Base-by-base conservation (phyloP, 2,329 filamentous ascomycete species). In the Paecilomyces variotii region DNA sequence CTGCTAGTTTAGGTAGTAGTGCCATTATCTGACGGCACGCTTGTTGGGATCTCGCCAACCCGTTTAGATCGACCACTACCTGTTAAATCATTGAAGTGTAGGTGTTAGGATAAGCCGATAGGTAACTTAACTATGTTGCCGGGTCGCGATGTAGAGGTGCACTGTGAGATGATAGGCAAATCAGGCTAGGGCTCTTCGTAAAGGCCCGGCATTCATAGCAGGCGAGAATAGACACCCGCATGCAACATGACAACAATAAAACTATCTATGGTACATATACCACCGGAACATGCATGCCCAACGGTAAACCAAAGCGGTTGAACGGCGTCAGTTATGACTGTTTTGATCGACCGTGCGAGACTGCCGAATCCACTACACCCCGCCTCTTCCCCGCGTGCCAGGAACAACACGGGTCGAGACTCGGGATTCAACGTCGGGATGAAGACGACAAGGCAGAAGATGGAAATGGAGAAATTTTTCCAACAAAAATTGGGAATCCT, bases 1-100 rank as follows among this genome's bases (percentile, higher is more conserved):
- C 75, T 0, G 71, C 74, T 0, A 64, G 68, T 2, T 61, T 60
- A 0, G 54, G 4, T 73, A 75, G 19, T 19, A 19, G 19, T 19
- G 19, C 19, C 19, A 19, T 19, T 19, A 19, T 19, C 19, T 19
- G 19, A 19, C 19, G 19, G 19, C 59, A 68, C 63, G 2, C 62
- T 70, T 39, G 56, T 62, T 0, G 66, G 78, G 56, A 65, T 72
- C 10, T 72, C 63, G 26, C 60, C 73, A 63, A 57, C 68, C 70
- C 32, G 2, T 12, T 10, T 7, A 34, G 32, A 34, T 10, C 32
- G 9, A 11, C 32, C 19, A 19, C 19, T 19, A 19, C 19, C 19
- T 19, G 19, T 19, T 19, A 19, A 19, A 19, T 19, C 19, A 19
- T 19, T 19, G 19, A 19, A 19, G 19, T 19, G 19, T 19, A 19